Conservation (phyloP, 2,329 filamentous ascomycete genomes). For the Lachnellula willkommii region DNA sequence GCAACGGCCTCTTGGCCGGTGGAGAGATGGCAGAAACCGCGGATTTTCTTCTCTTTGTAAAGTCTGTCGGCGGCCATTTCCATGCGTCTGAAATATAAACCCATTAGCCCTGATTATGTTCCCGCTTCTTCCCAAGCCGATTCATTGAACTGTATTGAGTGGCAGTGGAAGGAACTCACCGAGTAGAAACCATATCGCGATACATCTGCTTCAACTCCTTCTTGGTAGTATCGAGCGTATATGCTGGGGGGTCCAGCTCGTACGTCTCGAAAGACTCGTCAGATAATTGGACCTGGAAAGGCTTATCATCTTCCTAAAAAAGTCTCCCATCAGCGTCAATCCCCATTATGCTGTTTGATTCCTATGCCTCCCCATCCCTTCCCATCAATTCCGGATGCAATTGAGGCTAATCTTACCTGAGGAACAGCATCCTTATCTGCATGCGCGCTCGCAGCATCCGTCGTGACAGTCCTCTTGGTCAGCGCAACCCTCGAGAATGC, state of each 20-base stretch:
- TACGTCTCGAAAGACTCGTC: slow-evolving; percentile 99
- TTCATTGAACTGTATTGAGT: background rate
- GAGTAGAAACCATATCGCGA: slow-evolving; percentile 89
- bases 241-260: slow-evolving; percentile 92
- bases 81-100: slow-evolving; percentile 68
- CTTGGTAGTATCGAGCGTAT: slow-evolving; percentile 92
- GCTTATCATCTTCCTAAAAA: slow-evolving; percentile 80
- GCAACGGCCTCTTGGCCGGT: slow-evolving; percentile 97
- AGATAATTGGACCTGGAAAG: slow-evolving; percentile 85
- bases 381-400: background rate
- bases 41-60: slow-evolving; percentile 99
- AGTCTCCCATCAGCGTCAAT: slow-evolving; percentile 1
- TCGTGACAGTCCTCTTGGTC: slow-evolving; percentile 72
- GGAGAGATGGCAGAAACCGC: slow-evolving; percentile 98
- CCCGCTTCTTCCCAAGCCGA: background rate
- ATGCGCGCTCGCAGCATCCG: slow-evolving; percentile 87
- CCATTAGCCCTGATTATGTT: slow-evolving; percentile 1
- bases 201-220: slow-evolving; percentile 99
- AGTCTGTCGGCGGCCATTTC: slow-evolving; percentile 98
- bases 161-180: slow-evolving; percentile 53
- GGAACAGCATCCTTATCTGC: slow-evolving; percentile 72
- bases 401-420: slow-evolving; percentile 42
- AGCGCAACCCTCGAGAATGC: slow-evolving; percentile 30
- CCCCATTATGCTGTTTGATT: background rate
- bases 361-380: background rate